Base-by-base conservation (phyloP, 768 basidiomycete genomes). In the Lyophyllum atratum region DNA sequence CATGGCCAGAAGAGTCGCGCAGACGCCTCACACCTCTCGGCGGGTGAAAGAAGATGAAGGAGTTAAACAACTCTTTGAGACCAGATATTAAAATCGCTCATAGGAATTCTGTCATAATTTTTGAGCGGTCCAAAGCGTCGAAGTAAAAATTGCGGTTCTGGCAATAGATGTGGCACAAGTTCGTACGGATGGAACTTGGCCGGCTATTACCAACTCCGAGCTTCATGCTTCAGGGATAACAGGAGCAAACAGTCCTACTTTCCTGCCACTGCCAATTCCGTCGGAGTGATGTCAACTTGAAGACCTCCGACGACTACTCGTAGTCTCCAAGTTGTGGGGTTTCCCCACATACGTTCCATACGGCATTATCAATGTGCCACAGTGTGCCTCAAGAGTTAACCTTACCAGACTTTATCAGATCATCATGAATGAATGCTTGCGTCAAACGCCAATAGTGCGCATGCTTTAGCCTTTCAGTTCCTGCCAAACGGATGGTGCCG, bases 171-270 rank as follows among this genome's bases (percentile, higher is more conserved):
- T 51, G 49, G 49, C 49, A 56, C 49, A 2, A n/a, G 14, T 15
- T 33, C 11, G 34, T 15, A 15, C 34, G 55, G 49, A 56, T 51
- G 55, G 55, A 56, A 50, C 55, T 50, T 51, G 19, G 17, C 44
- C 47, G 54, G 45, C 33, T 49, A 49, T 29, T 24, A 33, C 33
- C 28, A 21, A 19, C n/a, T 34, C n/a, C 25, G 50, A 19, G 14
- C 39, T 28, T 43, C 52, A 42, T 19, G 26, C 14, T 49, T 8
- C 17, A 19, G 12, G 12, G 24, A 9, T 49, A 49, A 49, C 33
- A 49, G 2, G 21, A 14, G 22, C n/a, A 39, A 37, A 49, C n/a
- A 37, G 4, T 26, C 19, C 26, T 22, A 1, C 39, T n/a, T n/a
- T 40, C 7, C 39, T 40, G n/a, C 39, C 11, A 31, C 29, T 31